Evolutionary conservation across 1,284 basidiomycete genomes (phyloP).

Genomic region (Agroathelia rolfsii): DNA sequence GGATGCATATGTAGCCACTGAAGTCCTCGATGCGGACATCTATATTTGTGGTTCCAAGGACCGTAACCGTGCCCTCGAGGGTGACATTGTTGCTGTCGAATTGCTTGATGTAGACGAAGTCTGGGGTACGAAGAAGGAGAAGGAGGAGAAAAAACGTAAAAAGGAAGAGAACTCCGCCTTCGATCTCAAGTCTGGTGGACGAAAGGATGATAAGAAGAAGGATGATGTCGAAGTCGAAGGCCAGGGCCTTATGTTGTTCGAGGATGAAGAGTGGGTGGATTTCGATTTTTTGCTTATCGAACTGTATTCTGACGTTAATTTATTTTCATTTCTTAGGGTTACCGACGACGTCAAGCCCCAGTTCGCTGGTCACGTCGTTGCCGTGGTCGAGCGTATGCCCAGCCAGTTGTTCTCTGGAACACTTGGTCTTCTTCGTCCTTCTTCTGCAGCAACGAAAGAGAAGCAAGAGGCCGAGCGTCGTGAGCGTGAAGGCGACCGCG

Average conservation of each 20-base stretch:
- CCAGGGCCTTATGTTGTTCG: conserved; percentile 91
- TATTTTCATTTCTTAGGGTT: conserved; percentile 44
- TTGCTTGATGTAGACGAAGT: conserved; percentile 97
- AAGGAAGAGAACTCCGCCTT: conserved; percentile 98
- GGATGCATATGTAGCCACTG: conserved; percentile 98
- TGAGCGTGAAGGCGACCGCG: conserved; percentile 89
- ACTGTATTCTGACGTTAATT: conserved; percentile 13
- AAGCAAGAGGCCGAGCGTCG: conserved; percentile 98
- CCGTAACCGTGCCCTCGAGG: conserved; percentile 95
- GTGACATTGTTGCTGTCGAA: conserved; percentile 98
- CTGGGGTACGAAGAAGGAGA: conserved; percentile 99
- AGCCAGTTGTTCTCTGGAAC: conserved; percentile 98
- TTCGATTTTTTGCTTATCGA: conserved; percentile 2
- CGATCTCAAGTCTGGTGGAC: conserved; percentile 64
- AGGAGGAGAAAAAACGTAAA: conserved; percentile 99
- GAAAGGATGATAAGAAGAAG: conserved; percentile 99
- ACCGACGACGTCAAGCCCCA: conserved; percentile 95
- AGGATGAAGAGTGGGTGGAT: conserved; percentile 81
- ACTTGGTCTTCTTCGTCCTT: conserved; percentile 89
- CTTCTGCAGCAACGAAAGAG: conserved; percentile 97
- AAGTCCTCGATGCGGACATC: conserved; percentile 97
- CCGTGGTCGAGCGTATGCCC: conserved; percentile 97
- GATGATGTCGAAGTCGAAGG: conserved; percentile 99
- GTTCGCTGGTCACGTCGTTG: conserved; percentile 95
- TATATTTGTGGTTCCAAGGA: conserved; percentile 99